A percentile compares a stretch with the other conserved stretches of the same genome.
These are phyloP conservation scores for Fusarium paranaense DNA, from an alignment of 2,329 filamentous ascomycete genomes.

Conservation along the genomic window DNA sequence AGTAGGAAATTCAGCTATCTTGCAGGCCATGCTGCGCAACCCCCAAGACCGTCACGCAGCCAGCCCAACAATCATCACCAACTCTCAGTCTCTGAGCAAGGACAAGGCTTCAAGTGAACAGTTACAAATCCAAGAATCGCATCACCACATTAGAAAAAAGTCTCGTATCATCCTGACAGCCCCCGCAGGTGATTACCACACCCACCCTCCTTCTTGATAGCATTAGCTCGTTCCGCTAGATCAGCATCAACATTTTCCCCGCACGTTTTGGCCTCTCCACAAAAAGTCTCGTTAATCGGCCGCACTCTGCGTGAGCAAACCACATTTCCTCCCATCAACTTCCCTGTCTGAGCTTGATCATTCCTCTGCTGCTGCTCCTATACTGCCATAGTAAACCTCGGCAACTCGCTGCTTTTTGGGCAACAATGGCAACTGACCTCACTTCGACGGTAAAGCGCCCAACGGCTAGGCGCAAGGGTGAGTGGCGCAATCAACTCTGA, in stretches of 20 bases:
- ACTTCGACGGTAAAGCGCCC: constrained; percentile 7
- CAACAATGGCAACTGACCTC: constrained; percentile 20
- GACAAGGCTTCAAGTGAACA: not conserved
- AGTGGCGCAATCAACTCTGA: not conserved
- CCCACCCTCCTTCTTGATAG: not conserved
- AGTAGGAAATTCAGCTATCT: not conserved
- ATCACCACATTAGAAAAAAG: not conserved
- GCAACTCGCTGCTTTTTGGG: not conserved
- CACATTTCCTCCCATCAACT: not conserved
- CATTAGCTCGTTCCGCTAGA: not conserved
- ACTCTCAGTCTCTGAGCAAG: not conserved
- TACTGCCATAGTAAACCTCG: not conserved
- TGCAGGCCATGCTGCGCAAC: not conserved
- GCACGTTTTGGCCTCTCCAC: not conserved
- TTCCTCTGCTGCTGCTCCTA: not conserved
- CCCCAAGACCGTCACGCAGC: not conserved
- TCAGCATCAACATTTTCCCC: not conserved
- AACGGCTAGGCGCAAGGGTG: constrained; percentile 39
- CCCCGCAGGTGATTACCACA: not conserved
- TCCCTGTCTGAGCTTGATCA: not conserved
- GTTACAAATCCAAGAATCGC: not conserved
- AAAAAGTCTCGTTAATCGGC: not conserved
- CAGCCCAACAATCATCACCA: not conserved
- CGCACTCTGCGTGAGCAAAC: not conserved
- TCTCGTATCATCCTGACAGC: not conserved